A percentile compares a stretch with the other conserved stretches of the same genome.
Evolutionary conservation across 305 asterid species (phyloP).

Genomic region (Rubia occidens): DNA sequence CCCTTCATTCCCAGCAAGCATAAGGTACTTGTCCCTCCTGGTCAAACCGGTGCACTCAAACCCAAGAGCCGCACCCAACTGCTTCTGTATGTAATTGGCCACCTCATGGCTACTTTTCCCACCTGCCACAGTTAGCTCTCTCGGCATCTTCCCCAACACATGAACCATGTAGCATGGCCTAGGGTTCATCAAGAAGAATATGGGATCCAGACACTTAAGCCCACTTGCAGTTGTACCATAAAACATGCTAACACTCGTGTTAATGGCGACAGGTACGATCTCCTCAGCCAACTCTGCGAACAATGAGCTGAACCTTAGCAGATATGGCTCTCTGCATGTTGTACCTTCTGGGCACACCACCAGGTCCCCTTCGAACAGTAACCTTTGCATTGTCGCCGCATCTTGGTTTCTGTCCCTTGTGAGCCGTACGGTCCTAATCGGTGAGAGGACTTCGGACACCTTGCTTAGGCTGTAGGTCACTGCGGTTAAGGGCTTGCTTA

Average conservation of each 20-base stretch:
- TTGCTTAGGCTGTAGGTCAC: slow-evolving; percentile 83
- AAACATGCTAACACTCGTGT: slow-evolving; percentile 59
- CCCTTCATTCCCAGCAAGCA: slow-evolving; percentile 91
- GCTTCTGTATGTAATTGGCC: slow-evolving; percentile 65
- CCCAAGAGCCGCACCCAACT: slow-evolving; percentile 60
- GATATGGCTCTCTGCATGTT: slow-evolving; percentile 86
- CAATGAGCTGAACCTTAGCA: slow-evolving; percentile 68
- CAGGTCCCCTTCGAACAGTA: slow-evolving; percentile 59
- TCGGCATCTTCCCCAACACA: slow-evolving; percentile 51
- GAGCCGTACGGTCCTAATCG: slow-evolving; percentile 55
- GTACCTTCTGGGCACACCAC: slow-evolving; percentile 94
- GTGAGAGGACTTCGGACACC: slow-evolving; percentile 67
- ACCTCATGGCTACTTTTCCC: slow-evolving; percentile 69
- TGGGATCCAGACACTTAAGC: slow-evolving; percentile 73
- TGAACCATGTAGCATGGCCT: slow-evolving; percentile 40
- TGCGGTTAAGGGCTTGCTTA: slow-evolving; percentile 52
- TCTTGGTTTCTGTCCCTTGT: slow-evolving; percentile 53
- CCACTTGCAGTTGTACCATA: slow-evolving; percentile 92
- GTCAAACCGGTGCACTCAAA: slow-evolving; percentile 71
- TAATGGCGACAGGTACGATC: slow-evolving; percentile 74
- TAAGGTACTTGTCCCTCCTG: slow-evolving; percentile 82
- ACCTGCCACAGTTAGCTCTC: slow-evolving; percentile 54
- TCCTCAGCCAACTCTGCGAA: slow-evolving; percentile 76
- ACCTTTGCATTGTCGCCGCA: slow-evolving; percentile 40
- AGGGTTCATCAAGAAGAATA: slow-evolving; percentile 84